Evolutionary conservation across 305 asterid species (phyloP).

Genomic region (Euphrasia arctica): DNA sequence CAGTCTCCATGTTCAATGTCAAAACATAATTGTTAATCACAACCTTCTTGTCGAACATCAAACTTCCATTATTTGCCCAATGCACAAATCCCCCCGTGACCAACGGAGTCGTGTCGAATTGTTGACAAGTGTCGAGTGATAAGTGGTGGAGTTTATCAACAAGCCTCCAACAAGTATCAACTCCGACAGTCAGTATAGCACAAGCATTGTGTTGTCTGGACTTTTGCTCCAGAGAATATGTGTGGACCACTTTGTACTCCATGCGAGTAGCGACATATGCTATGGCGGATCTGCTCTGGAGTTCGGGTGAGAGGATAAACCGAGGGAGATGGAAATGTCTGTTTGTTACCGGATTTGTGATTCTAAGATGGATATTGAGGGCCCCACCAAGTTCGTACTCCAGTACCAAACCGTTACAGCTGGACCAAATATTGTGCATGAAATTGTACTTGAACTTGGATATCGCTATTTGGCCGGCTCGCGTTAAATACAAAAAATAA

Average conservation of each 20-base stretch:
- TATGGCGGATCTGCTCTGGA: not conserved
- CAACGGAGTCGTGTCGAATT: too few relatives aligned
- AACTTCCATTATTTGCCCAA: too few relatives aligned
- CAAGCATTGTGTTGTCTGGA: not conserved
- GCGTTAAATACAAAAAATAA: not conserved
- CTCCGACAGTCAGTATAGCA: not conserved
- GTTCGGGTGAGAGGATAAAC: too few relatives aligned
- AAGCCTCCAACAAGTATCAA: not conserved
- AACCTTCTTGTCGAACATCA: too few relatives aligned
- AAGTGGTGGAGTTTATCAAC: not conserved
- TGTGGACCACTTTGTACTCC: not conserved
- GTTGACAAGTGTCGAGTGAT: not conserved
- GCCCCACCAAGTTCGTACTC: not conserved
- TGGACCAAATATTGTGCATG: not conserved
- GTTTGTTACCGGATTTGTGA: not conserved
- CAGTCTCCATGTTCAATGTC: too few relatives aligned
- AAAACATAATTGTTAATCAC: too few relatives aligned
- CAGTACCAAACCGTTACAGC: not conserved
- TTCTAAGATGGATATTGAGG: too few relatives aligned
- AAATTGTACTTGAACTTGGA: not conserved
- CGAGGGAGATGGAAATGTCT: not conserved
- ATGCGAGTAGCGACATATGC: not conserved
- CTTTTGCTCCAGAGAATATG: not conserved
- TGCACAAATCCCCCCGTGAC: too few relatives aligned
- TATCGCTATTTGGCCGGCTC: not conserved